These are phyloP conservation scores for Ceratocystis huliohia DNA, from an alignment of 2,329 filamentous ascomycete species.

Conservation along the genomic window DNA sequence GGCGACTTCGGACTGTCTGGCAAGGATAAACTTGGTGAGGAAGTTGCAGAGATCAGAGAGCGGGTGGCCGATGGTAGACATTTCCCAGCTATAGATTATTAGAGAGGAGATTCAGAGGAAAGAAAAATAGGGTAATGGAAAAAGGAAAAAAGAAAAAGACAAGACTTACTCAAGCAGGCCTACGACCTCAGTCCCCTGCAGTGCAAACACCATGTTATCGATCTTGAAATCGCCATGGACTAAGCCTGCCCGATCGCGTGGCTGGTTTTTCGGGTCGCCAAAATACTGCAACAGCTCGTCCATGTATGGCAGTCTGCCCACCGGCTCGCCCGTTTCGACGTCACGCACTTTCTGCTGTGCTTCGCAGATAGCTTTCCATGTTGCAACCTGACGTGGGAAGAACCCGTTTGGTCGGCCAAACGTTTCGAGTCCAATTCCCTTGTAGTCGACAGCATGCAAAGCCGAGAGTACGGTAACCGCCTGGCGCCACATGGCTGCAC, in stretches of 20 bases:
- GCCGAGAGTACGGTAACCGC: constrained; percentile 73
- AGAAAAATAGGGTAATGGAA: neutral
- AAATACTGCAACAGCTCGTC: constrained; percentile 72
- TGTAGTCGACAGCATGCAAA: constrained; percentile 63
- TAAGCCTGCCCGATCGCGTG: constrained; percentile 62
- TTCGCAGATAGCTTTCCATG: constrained; percentile 64
- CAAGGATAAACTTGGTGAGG: constrained; percentile 32
- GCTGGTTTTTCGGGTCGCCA: constrained; percentile 53
- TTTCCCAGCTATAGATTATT: constrained; percentile 61
- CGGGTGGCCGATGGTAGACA: constrained; percentile 95
- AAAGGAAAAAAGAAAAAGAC: constrained; percentile 24
- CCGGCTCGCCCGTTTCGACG: constrained; percentile 59
- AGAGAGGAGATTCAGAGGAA: neutral
- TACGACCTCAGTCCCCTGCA: constrained; percentile 74
- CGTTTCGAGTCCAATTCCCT: constrained; percentile 50
- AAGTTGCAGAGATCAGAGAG: constrained; percentile 83
- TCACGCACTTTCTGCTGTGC: constrained; percentile 67
- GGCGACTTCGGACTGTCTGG: constrained; percentile 24
- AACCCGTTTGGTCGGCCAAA: constrained; percentile 69
- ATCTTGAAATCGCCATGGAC: constrained; percentile 98
- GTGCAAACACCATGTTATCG: constrained; percentile 80
- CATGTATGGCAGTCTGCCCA: constrained; percentile 76
- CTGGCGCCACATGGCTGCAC: constrained; percentile 71
- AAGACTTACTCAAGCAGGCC: constrained; percentile 67
- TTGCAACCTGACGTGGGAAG: constrained; percentile 74